phyloP scores from a whole-genome alignment of 768 basidiomycete genomes.

The Tulasnella sp. region DNA sequence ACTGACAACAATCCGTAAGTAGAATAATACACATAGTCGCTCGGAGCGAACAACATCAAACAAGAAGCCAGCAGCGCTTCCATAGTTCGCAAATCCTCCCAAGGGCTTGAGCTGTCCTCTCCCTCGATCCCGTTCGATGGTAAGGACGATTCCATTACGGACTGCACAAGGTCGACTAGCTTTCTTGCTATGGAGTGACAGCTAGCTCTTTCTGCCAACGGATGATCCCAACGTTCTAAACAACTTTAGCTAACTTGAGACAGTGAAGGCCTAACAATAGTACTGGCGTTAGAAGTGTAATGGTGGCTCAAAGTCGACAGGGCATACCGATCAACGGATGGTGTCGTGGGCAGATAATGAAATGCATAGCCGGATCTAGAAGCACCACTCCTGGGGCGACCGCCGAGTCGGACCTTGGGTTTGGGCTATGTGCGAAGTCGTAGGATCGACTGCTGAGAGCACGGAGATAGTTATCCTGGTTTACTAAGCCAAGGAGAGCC shows the following conservation, averaged over 20 bases:
- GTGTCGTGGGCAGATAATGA: slow-evolving; percentile 61
- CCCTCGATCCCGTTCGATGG: not conserved
- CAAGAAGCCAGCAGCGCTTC: not conserved
- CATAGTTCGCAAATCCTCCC: not conserved
- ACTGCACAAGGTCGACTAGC: not conserved
- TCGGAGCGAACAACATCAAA: no score
- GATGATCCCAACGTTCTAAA: slow-evolving; percentile 48
- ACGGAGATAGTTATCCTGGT: slow-evolving; percentile 50
- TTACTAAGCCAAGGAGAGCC: slow-evolving; percentile 35
- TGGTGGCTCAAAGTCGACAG: no score
- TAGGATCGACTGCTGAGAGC: slow-evolving; percentile 57
- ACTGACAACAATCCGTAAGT: no score
- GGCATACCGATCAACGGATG: slow-evolving; percentile 80
- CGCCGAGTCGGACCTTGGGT: slow-evolving; percentile 48
- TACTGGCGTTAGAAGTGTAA: not conserved
- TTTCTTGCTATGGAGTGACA: not conserved
- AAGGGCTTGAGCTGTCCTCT: not conserved
- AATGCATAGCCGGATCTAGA: slow-evolving; percentile 61
- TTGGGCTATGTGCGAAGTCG: slow-evolving; percentile 47
- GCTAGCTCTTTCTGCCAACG: not conserved
- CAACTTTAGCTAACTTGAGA: slow-evolving; percentile 66
- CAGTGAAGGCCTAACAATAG: slow-evolving; percentile 55
- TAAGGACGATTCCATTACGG: not conserved
- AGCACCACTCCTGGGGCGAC: slow-evolving; percentile 48
- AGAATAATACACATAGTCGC: no score